Conservation (phyloP, 805 yeast genomes). For the Blastobotrys attinorum region DNA sequence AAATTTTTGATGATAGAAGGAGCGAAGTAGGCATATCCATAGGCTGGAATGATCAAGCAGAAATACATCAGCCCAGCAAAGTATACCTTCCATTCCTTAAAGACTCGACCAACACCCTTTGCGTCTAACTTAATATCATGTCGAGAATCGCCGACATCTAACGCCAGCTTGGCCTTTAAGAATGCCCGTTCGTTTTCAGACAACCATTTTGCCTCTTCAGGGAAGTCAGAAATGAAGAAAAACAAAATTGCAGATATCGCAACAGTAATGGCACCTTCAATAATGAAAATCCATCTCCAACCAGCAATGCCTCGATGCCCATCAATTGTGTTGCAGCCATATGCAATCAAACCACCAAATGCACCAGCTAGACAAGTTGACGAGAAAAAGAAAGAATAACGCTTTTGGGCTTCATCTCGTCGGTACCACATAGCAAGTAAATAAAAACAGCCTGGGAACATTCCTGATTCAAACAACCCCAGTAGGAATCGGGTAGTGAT, state of each 20-base stretch:
- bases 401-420: constrained; percentile 55
- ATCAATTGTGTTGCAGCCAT: constrained; percentile 48
- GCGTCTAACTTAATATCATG: constrained; percentile 41
- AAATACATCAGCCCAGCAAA: constrained; percentile 55
- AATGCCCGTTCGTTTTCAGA: constrained; percentile 45
- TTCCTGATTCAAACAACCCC: constrained; percentile 63
- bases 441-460: constrained; percentile 71
- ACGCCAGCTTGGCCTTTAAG: constrained; percentile 50
- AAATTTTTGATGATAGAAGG: constrained; percentile 54
- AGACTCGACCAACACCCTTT: constrained; percentile 39
- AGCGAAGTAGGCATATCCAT: constrained; percentile 69
- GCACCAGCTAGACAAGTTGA: constrained; percentile 74
- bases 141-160: constrained; percentile 45
- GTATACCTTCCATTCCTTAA: constrained; percentile 55
- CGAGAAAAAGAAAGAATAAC: constrained; percentile 62
- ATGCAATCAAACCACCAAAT: constrained; percentile 68
- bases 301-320: constrained; percentile 37
- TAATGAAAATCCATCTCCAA: constrained; percentile 49
- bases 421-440: constrained; percentile 59
- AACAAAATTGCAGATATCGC: constrained; percentile 28
- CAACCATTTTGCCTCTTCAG: constrained; percentile 55
- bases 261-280: constrained; percentile 40
- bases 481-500: constrained; percentile 56
- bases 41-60: constrained; percentile 61
- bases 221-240: constrained; percentile 61